Evolutionary conservation across 257 asterid genomes (phyloP).

Genomic region (Echites panduratus): DNA sequence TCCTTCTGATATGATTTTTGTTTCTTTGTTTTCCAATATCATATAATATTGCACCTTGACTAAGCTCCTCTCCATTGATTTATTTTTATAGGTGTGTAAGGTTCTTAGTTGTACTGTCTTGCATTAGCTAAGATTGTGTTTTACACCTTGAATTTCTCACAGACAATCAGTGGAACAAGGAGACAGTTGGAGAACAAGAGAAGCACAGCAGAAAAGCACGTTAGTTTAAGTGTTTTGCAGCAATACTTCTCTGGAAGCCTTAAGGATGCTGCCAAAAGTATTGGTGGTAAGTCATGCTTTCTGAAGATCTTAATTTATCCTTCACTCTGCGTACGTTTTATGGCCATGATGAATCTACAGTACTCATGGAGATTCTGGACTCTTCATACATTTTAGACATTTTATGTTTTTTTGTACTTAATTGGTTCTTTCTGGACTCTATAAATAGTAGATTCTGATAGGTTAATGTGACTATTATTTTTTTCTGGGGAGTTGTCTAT

Average conservation of each 20-base stretch:
- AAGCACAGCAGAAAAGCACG: slow-evolving; percentile 77
- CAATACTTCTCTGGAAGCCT: slow-evolving; percentile 88
- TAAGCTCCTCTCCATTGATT: not conserved
- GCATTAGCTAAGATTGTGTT: not conserved
- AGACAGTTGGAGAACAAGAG: slow-evolving; percentile 56
- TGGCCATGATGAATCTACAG: not conserved
- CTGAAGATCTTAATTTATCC: not conserved
- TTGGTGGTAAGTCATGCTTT: slow-evolving; percentile 71
- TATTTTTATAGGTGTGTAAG: not conserved
- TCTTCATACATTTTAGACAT: too few relatives aligned
- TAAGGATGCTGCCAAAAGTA: slow-evolving; percentile 88
- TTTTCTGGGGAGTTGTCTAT: not conserved
- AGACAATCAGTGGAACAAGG: slow-evolving; percentile 35
- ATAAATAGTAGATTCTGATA: not conserved
- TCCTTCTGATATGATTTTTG: not conserved
- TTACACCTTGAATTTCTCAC: slow-evolving; percentile 14
- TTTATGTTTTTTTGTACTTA: too few relatives aligned
- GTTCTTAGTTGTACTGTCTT: not conserved
- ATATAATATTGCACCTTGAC: not conserved
- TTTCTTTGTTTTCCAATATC: not conserved
- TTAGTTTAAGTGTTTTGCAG: slow-evolving; percentile 76
- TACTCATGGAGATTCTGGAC: too few relatives aligned
- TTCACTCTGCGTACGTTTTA: too few relatives aligned
- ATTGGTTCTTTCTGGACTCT: too few relatives aligned
- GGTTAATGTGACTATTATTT: not conserved